A percentile compares a stretch with the other conserved stretches of the same genome.
phyloP scores from a whole-genome alignment of 2,329 filamentous ascomycete genomes.

The Emergomyces orientalis region DNA sequence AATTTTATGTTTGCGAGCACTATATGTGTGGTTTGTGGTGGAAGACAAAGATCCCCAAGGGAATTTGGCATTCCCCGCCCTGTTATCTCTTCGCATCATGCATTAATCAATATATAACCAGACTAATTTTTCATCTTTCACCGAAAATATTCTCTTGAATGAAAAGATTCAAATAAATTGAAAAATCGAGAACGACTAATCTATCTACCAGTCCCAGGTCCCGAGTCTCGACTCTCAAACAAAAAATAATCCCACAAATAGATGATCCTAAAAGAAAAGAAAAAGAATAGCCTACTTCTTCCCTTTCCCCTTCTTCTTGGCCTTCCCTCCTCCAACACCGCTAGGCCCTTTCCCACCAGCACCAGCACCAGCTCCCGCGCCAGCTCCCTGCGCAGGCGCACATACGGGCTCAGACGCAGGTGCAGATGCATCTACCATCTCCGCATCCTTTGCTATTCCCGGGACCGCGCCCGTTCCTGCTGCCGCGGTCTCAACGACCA shows the following conservation, averaged over 20 bases:
- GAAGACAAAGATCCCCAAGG: background rate
- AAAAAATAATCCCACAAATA: background rate
- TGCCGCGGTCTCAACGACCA: constrained; percentile 30
- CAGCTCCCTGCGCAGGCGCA: constrained; percentile 25
- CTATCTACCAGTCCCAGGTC: background rate
- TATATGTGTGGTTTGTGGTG: background rate
- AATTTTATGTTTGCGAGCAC: background rate
- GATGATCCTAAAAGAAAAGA: background rate
- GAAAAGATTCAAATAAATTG: too few relatives aligned
- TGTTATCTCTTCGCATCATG: background rate
- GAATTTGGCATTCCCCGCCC: background rate
- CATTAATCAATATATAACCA: background rate
- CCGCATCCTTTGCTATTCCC: constrained; percentile 17
- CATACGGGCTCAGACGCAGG: constrained; percentile 19
- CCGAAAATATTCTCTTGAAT: background rate
- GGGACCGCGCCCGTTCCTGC: constrained; percentile 35
- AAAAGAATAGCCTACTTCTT: constrained; percentile 46
- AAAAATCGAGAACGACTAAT: background rate
- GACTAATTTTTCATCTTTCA: background rate
- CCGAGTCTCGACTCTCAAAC: background rate
- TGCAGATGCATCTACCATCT: constrained; percentile 31
- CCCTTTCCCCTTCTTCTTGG: constrained; percentile 63
- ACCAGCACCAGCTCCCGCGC: constrained; percentile 50
- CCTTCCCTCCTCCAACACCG: constrained; percentile 65
- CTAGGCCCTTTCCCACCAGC: constrained; percentile 34